Evolutionary conservation across 2,329 filamentous ascomycete species (phyloP), one percentile per base, ranked within the genome.

Genomic region (Cucurbitaria berberidis): DNA sequence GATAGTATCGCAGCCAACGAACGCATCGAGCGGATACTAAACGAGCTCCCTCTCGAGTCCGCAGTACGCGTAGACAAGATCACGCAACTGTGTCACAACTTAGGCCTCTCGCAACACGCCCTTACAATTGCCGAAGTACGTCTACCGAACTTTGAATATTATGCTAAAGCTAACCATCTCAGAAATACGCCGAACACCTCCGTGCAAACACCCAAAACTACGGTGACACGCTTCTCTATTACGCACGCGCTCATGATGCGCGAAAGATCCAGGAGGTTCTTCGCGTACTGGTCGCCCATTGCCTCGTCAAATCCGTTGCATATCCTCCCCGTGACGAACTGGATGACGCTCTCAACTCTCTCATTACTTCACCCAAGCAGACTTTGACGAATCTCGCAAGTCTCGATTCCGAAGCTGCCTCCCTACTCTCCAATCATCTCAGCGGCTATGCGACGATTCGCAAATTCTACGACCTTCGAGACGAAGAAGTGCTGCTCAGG

Each of bases 361-460:
- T 98, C 35, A 82, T 97, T 47, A 83, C 82, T 48, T 86, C 88
- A 45, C 89, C 92, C 11, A 88, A 88, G 62, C 77, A 84, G 13
- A 88, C 89, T 0, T 81, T 98, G 3, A 85, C 88, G 49, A 80
- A 84, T 26, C 86, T 93, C 47, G 89, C 90, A 5, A 82, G 84
- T 22, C 83, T 88, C 47, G 93, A 97, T 65, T 78, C 89, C 27
- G 89, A 93, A 69, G 93, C 91, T 7, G 93, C 93, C 8, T 84
- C 90, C 63, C 84, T 96, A 10, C 81, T 98, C 3, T 90, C 93
- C 41, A 89, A 89, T 56, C 89, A 93, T 76, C 86, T 97, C 9
- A 95, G 90, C 71, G 93, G 93, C 19, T 98, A 98, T 68, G 93
- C 93, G 19, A 96, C 92, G 0, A 81, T 98, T 18, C 89, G 93